Conservation (phyloP, 805 yeast species). For the Saccharomycopsis selenospora region DNA sequence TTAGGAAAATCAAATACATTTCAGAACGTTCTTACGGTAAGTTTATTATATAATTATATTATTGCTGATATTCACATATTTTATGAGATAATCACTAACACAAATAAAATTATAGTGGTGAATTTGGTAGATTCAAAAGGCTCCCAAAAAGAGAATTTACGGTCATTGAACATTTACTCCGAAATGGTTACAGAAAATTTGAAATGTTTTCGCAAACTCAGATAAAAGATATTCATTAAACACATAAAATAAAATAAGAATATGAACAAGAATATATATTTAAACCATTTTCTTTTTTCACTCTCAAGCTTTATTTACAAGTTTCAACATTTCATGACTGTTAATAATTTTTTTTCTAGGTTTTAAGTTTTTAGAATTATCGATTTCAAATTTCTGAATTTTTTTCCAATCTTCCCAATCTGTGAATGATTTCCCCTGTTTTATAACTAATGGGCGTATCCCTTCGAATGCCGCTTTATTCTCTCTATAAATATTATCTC, state of each 20-base stretch:
- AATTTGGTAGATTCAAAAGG: constrained; percentile 15
- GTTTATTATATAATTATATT: too few species aligned
- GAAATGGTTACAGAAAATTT: constrained; percentile 19
- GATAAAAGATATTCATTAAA: constrained; percentile 19
- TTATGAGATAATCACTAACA: too few species aligned
- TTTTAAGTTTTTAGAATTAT: constrained; percentile 46
- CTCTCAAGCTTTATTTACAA: constrained; percentile 18
- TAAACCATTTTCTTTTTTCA: too few species aligned
- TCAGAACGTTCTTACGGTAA: not conserved
- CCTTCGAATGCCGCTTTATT: constrained; percentile 29
- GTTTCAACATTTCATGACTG: constrained; percentile 42
- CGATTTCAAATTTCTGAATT: constrained; percentile 47
- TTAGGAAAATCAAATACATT: not conserved
- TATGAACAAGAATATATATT: too few species aligned
- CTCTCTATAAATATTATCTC: constrained; percentile 14
- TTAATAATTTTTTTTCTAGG: constrained; percentile 50
- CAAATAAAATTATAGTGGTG: constrained; percentile 8
- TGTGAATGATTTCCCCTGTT: constrained; percentile 29
- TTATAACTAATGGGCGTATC: constrained; percentile 23
- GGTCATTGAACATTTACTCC: constrained; percentile 20
- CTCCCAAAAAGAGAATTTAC: constrained; percentile 20
- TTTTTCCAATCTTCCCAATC: constrained; percentile 63
- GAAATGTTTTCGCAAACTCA: constrained; percentile 21
- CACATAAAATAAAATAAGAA: too few species aligned
- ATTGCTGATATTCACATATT: too few species aligned